A percentile compares a stretch with the other conserved stretches of the same genome.
These are phyloP conservation scores for Lentinula sp. DNA, from an alignment of 768 basidiomycete species.

Conservation along the genomic window DNA sequence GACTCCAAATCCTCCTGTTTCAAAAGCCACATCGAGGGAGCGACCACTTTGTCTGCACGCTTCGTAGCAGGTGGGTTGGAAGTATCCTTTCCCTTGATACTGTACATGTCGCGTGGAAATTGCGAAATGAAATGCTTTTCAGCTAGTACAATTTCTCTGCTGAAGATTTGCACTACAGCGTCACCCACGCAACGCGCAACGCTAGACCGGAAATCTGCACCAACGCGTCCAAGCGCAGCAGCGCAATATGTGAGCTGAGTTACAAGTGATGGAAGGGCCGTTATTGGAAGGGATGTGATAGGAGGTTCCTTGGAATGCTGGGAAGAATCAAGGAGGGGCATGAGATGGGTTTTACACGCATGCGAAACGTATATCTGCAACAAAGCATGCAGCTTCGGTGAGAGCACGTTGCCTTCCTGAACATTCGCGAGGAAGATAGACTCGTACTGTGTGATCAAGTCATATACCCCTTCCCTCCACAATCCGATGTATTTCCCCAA, in stretches of 20 bases:
- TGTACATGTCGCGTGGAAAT: conserved; percentile 14
- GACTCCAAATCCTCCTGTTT: conserved; percentile 7
- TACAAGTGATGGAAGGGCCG: conserved; percentile 74
- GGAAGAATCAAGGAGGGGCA: conserved; percentile 56
- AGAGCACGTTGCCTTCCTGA: conserved; percentile 17
- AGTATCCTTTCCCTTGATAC: conserved; percentile 10
- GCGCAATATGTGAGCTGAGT: conserved; percentile 95
- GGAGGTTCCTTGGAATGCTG: neutral
- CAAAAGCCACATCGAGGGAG: conserved; percentile 22
- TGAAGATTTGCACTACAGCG: conserved; percentile 56
- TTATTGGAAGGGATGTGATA: conserved; percentile 52
- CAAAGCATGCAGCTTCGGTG: conserved; percentile 39
- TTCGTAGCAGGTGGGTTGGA: conserved; percentile 20
- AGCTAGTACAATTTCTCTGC: conserved; percentile 42
- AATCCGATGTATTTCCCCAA: conserved; percentile 84
- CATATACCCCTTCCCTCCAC: conserved; percentile 91
- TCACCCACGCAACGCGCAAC: conserved; percentile 60
- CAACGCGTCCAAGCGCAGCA: conserved; percentile 85
- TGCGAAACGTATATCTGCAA: conserved; percentile 62
- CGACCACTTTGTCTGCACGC: conserved; percentile 25
- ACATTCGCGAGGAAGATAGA: conserved; percentile 81
- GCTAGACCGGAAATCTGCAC: conserved; percentile 78
- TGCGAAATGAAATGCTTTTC: conserved; percentile 26
- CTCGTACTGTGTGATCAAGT: conserved; percentile 84
- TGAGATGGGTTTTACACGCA: conserved; percentile 56